Conservation (phyloP, 2,329 filamentous ascomycete genomes). For the Coccinonectria pachysandricola region DNA sequence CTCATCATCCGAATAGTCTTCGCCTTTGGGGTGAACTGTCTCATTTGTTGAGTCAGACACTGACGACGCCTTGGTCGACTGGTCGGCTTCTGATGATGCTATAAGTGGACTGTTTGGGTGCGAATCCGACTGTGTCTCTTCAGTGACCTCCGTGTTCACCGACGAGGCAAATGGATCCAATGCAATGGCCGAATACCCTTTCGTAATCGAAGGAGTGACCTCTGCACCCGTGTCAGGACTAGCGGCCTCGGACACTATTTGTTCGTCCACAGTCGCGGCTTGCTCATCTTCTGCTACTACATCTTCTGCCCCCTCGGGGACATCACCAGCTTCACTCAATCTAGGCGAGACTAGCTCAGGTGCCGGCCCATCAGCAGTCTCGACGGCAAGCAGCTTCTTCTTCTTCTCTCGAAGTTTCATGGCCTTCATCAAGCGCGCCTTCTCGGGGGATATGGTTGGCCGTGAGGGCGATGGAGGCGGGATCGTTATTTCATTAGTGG, state of each 20-base stretch:
- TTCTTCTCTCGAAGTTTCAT: slow-evolving; percentile 83
- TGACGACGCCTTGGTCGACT: slow-evolving; percentile 54
- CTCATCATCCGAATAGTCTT: slow-evolving; percentile 11
- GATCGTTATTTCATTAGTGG: slow-evolving; percentile 29
- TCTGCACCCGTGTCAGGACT: slow-evolving; percentile 16
- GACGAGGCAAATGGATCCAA: slow-evolving; percentile 35
- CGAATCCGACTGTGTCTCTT: slow-evolving; percentile 43
- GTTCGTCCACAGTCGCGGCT: too few relatives aligned
- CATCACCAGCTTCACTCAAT: slow-evolving; percentile 11
- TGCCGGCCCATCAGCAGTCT: slow-evolving; percentile 10
- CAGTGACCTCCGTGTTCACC: slow-evolving; percentile 33
- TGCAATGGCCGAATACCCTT: slow-evolving; percentile 46
- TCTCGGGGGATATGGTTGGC: slow-evolving; percentile 69
- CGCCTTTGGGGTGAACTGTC: slow-evolving; percentile 34
- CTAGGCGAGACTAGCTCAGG: slow-evolving; percentile 10
- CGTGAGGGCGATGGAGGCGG: slow-evolving; percentile 32
- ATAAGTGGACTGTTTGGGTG: slow-evolving; percentile 46
- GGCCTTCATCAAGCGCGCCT: slow-evolving; percentile 86
- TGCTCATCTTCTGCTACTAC: slow-evolving; percentile 14
- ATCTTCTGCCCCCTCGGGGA: slow-evolving; percentile 13
- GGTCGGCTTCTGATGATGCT: slow-evolving; percentile 42
- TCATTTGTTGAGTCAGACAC: slow-evolving; percentile 54
- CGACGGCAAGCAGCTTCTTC: slow-evolving; percentile 31
- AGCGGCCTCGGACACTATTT: too few relatives aligned
- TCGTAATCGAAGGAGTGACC: slow-evolving; percentile 25